Conservation (phyloP, 1,284 basidiomycete genomes). For the Gymnopus androsaceus region DNA sequence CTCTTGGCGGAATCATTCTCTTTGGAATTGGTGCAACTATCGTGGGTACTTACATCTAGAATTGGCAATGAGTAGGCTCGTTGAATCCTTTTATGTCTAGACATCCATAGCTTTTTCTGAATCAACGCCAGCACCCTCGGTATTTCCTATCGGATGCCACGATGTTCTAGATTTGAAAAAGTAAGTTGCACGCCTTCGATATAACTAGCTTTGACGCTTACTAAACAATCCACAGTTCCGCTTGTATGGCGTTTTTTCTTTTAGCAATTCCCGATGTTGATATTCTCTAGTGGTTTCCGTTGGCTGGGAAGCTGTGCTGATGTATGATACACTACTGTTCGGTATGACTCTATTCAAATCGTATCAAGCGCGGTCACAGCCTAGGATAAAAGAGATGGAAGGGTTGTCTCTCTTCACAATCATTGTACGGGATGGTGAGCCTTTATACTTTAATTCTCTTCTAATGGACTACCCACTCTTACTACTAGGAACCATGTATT, state of each 20-base stretch:
- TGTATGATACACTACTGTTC: constrained; percentile 3
- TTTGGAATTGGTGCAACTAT: background rate
- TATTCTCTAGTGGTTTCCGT: background rate
- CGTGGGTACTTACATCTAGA: too few species aligned
- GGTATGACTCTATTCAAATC: constrained; percentile 3
- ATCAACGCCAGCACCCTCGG: background rate
- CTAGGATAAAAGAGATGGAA: background rate
- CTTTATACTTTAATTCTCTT: background rate
- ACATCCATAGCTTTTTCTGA: background rate
- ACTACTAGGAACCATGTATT: background rate
- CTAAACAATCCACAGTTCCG: background rate
- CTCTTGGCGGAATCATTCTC: background rate
- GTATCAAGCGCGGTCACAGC: background rate
- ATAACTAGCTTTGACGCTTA: background rate
- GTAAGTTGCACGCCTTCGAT: background rate
- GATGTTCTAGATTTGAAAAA: background rate
- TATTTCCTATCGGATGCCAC: background rate
- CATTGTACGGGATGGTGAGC: background rate
- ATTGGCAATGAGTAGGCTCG: too few species aligned
- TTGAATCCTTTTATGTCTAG: too few species aligned
- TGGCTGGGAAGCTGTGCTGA: background rate
- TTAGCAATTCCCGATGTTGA: background rate
- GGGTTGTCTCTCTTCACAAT: background rate
- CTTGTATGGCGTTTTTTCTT: background rate
- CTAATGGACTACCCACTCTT: background rate